phyloP scores from a whole-genome alignment of 352 stramenopile genomes.

The Paralagenidium karlingii region DNA sequence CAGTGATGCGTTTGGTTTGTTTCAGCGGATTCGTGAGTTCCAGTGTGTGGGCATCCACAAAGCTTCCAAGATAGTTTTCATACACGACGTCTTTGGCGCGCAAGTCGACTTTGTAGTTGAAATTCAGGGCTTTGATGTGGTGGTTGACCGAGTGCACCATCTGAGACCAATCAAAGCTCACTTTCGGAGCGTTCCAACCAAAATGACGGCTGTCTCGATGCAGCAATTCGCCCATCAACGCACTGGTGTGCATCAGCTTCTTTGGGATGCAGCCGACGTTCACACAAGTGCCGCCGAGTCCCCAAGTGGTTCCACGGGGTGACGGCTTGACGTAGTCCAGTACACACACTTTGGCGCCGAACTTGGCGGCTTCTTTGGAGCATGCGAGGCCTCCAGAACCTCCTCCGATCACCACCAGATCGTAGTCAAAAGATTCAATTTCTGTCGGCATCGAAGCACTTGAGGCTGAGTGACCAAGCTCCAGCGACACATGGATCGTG shows the following conservation, averaged over 20 bases:
- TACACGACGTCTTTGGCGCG: slow-evolving; percentile 93
- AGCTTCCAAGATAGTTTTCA: slow-evolving; percentile 88
- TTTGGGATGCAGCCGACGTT: slow-evolving; percentile 99
- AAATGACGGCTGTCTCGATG: slow-evolving; percentile 81
- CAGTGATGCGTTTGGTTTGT: slow-evolving; percentile 85
- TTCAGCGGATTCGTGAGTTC: slow-evolving; percentile 82
- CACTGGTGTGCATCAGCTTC: slow-evolving; percentile 98
- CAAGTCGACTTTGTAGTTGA: slow-evolving; percentile 96
- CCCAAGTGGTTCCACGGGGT: slow-evolving; percentile 83
- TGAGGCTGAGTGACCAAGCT: too few relatives aligned
- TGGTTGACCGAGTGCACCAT: slow-evolving; percentile 91
- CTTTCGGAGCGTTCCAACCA: slow-evolving; percentile 58
- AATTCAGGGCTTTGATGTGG: slow-evolving; percentile 97
- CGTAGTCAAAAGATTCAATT: slow-evolving; percentile 84
- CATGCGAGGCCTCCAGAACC: slow-evolving; percentile 87
- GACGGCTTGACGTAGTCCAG: slow-evolving; percentile 93
- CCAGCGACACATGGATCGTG: too few relatives aligned
- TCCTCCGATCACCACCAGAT: slow-evolving; percentile 70
- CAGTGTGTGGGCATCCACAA: slow-evolving; percentile 90
- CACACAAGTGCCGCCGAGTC: slow-evolving; percentile 95
- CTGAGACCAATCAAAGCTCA: slow-evolving; percentile 83
- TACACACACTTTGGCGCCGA: slow-evolving; percentile 91
- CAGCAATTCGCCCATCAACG: slow-evolving; percentile 83
- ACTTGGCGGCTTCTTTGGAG: slow-evolving; percentile 89
- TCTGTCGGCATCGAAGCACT: too few relatives aligned